Evolutionary conservation across 2,329 filamentous ascomycete genomes (phyloP).

Genomic region (Fusarium dlaminii): DNA sequence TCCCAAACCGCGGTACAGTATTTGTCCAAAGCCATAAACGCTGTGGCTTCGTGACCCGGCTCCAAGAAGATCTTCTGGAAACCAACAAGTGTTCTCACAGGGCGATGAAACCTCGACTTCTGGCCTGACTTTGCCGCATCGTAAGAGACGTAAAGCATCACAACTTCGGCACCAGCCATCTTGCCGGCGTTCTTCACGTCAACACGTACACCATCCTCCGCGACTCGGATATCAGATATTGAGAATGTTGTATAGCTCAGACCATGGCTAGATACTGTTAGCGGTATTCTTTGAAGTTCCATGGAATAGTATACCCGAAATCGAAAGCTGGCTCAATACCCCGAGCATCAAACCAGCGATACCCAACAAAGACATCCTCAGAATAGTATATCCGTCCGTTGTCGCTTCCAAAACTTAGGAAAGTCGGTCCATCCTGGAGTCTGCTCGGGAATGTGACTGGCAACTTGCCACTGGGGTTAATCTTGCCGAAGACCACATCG

Average conservation of each 20-base stretch:
- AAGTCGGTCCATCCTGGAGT: conserved; percentile 12
- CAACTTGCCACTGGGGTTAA: conserved; percentile 22
- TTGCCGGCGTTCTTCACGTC: conserved; percentile 2
- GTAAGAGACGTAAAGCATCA: conserved; percentile 11
- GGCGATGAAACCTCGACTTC: conserved; percentile 10
- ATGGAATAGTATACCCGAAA: not conserved
- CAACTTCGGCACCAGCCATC: conserved; percentile 2
- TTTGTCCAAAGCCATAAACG: not conserved
- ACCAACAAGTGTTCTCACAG: not conserved
- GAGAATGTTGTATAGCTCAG: conserved; percentile 20
- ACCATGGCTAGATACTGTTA: conserved; percentile 2
- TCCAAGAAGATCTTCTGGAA: conserved; percentile 10
- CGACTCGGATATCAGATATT: not conserved
- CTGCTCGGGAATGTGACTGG: conserved; percentile 8
- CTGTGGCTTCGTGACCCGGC: not conserved
- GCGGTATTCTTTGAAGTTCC: fast-evolving
- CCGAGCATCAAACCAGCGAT: conserved; percentile 21
- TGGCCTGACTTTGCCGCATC: not conserved
- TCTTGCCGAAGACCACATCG: conserved; percentile 17
- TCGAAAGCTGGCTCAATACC: conserved; percentile 13
- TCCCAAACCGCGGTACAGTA: conserved; percentile 20
- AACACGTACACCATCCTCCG: not conserved
- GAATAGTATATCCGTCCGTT: conserved; percentile 17
- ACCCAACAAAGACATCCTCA: conserved; percentile 24
- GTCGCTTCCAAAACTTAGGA: conserved; percentile 16